Evolutionary conservation across 2,329 filamentous ascomycete species (phyloP).

Genomic region (Talaromyces sp.): DNA sequence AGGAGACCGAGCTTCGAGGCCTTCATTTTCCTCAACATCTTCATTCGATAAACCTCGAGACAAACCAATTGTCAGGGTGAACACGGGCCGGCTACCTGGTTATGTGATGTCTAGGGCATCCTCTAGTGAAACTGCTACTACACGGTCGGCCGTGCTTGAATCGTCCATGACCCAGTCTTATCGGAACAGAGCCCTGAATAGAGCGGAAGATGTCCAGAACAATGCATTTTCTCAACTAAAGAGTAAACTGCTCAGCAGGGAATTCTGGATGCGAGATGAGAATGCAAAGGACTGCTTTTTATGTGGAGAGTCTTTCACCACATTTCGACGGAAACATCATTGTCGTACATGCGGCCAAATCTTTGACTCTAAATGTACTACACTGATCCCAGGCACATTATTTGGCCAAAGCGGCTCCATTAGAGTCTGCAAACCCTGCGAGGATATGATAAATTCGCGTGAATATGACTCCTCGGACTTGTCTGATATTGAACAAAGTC

Average conservation of each 20-base stretch:
- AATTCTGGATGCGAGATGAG: constrained; percentile 99
- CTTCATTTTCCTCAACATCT: constrained; percentile 21
- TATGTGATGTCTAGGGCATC: constrained; percentile 36
- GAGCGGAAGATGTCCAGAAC: constrained; percentile 19
- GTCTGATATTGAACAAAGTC: constrained; percentile 63
- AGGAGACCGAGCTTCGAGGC: constrained; percentile 22
- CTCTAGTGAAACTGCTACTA: constrained; percentile 37
- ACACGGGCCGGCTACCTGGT: constrained; percentile 41
- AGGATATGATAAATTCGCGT: constrained; percentile 82
- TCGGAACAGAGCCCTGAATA: constrained; percentile 14
- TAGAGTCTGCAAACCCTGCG: constrained; percentile 86
- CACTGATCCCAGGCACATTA: constrained; percentile 76
- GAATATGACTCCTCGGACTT: constrained; percentile 90
- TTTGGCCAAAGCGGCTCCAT: constrained; percentile 83
- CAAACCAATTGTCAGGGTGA: constrained; percentile 33
- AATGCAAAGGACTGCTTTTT: constrained; percentile 96
- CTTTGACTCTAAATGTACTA: constrained; percentile 93
- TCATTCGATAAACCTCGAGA: constrained; percentile 22
- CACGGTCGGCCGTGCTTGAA: constrained; percentile 34
- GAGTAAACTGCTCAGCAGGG: constrained; percentile 82
- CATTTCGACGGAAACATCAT: constrained; percentile 93
- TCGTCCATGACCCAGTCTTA: constrained; percentile 14
- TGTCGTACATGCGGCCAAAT: constrained; percentile 96
- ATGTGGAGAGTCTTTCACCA: constrained; percentile 83
- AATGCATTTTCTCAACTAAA: constrained; percentile 58